Evolutionary conservation across 306 rosid species (phyloP), one percentile per base, ranked within the genome.

Genomic region (Nissolia schottii): DNA sequence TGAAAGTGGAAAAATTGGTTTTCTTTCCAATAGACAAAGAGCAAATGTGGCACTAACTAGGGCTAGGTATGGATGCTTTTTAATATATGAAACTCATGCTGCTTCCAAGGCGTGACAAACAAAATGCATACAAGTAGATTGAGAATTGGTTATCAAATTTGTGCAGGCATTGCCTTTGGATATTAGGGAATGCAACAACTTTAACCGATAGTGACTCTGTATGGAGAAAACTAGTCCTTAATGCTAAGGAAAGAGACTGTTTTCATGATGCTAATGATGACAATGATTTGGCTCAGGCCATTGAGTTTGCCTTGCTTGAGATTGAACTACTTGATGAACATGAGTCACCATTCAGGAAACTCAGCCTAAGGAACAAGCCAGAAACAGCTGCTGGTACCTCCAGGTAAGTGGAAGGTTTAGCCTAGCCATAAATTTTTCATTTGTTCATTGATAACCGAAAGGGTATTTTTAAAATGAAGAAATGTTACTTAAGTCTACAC

Each of bases 31-130:
- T 37, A 53, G 19, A 13, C 87, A 81, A 73, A 80, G 89, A 70
- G 62, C 85, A 38, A 87, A 87, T 58, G 87, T 80, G 43, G 89
- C 86, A 2, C 55, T 87, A 4, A 85, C 92, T 3, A 88, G 86
- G 2, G 89, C 92, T 2, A 82, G 87, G 92, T 87, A 79, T 18
- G 27, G n/a, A n/a, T n/a, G n/a, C n/a, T n/a, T n/a, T n/a, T n/a
- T n/a, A n/a, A n/a, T n/a, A n/a, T n/a, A n/a, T n/a, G n/a, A n/a
- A n/a, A n/a, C n/a, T 7, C 2, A 7, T 41, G 49, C 2, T 54
- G 8, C 11, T 50, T 50, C 7, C 11, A 9, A n/a, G 46, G 7
- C 19, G 1, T 10, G 3, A 32, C 7, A 2, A 6, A 38, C 0
- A 37, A 40, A 1, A 19, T 1, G 5, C 43, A 0, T 0, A 12